Conservation (phyloP, 2,329 filamentous ascomycete genomes). For the Sphaceloma murrayae region DNA sequence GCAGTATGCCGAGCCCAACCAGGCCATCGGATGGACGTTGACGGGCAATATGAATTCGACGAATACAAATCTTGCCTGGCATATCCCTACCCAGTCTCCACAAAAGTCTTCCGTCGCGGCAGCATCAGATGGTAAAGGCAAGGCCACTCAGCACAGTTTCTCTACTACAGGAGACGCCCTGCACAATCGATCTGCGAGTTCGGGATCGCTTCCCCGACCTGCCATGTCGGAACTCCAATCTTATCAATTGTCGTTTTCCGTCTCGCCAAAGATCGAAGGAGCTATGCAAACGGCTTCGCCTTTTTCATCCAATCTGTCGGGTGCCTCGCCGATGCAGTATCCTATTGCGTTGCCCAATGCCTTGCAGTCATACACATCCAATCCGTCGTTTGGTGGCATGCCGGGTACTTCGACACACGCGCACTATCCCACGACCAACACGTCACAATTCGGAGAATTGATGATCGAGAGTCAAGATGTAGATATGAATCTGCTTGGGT, state of each 20-base stretch:
- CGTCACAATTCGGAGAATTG: conserved; percentile 41
- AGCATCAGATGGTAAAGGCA: conserved; percentile 1
- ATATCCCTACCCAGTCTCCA: conserved; percentile 49
- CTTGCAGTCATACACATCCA: conserved; percentile 1
- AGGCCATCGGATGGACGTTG: conserved; percentile 73
- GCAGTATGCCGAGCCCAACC: conserved; percentile 17
- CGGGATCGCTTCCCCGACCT: conserved; percentile 1
- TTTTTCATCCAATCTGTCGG: not conserved
- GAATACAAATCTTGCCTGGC: conserved; percentile 69
- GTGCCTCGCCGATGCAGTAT: not conserved
- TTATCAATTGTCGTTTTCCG: not conserved
- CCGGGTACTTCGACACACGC: not conserved
- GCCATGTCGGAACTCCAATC: not conserved
- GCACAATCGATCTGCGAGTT: conserved; percentile 4
- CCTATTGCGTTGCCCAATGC: not conserved
- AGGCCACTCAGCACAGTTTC: not conserved
- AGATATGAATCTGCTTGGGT: conserved; percentile 59
- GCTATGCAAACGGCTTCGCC: not conserved
- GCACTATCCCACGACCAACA: conserved; percentile 14
- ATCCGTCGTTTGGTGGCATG: not conserved
- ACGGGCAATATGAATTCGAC: conserved; percentile 80
- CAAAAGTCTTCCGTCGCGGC: conserved; percentile 17
- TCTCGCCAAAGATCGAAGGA: not conserved
- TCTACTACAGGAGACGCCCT: not conserved
- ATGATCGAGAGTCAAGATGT: conserved; percentile 70